These are phyloP conservation scores for Cucumis hystrix DNA, from an alignment of 306 rosid species.

Conservation along the genomic window DNA sequence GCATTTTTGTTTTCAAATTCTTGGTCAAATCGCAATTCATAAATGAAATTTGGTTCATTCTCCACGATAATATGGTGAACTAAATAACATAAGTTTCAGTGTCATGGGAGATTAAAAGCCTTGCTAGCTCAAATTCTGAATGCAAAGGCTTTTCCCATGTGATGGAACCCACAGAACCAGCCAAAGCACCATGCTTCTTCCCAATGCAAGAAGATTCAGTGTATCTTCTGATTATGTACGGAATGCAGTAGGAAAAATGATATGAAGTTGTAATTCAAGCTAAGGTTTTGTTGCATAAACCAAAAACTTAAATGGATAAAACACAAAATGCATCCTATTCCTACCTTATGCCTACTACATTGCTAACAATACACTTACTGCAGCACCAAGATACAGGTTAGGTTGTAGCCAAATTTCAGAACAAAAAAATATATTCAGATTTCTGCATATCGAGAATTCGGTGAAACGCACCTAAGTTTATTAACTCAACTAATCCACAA, in stretches of 20 bases:
- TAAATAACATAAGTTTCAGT: not conserved
- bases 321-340: not conserved
- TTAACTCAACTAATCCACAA: conserved; percentile 78
- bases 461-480: conserved; percentile 50
- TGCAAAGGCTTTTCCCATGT: conserved; percentile 68
- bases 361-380: not conserved
- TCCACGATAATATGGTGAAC: not conserved
- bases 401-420: too few relatives aligned
- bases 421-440: not conserved
- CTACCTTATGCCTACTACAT: not conserved
- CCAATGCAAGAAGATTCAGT: conserved; percentile 41
- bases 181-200: conserved; percentile 65
- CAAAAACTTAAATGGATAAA: not conserved
- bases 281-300: not conserved
- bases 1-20: too few relatives aligned
- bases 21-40: too few relatives aligned
- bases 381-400: not conserved
- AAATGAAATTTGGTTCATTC: too few relatives aligned
- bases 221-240: conserved; percentile 66
- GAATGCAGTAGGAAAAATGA: not conserved
- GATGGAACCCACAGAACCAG: conserved; percentile 64
- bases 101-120: conserved; percentile 21
- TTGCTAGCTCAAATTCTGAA: conserved; percentile 74
- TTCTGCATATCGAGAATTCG: not conserved
- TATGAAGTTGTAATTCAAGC: not conserved